Base-by-base conservation (phyloP, 257 asterid genomes). In the Solanum pimpinellifolium region DNA sequence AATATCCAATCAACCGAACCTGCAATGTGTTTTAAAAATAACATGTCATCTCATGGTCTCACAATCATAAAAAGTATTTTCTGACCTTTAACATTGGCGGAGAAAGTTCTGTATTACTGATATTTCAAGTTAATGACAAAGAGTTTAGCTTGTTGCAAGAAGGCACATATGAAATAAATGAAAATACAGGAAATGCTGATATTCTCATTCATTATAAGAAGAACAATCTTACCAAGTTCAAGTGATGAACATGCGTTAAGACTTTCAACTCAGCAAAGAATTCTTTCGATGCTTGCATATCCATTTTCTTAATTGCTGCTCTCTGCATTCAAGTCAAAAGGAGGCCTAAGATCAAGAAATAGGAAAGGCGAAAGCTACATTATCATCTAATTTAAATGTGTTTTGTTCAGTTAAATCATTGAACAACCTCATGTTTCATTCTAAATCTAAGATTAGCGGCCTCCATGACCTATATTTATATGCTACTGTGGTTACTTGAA, bases 211-310 rank as follows among this genome's bases (percentile, higher is more conserved):
- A 81, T 81, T 47, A 49, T 5, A 81, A 81, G 85, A 78, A 2
- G 42, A 29, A 49, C 1, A 29, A 62, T 2, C 72, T 85, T 93
- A 96, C 99, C 99, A 96, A 92, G 92, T 96, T 96, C 77, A 96
- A 93, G 88, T 96, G 99, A 88, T 96, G 99, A 86, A 94, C 98
- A 35, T 92, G 98, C 2, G 99, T 94, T 91, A 94, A 89, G 81
- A 94, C 98, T 65, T 93, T 96, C 75, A 96, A 90, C 86, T 96
- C 98, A 21, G 98, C 96, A 15, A 96, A 89, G 89, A 96, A 96
- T 86, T 94, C 98, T 90, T 93, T 94, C 3, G 99, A 92, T 76
- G 98, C 99, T 92, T 94, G 96, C 98, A 96, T 94, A 86, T 96
- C 98, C 99, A 96, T 94, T 92, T 92, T 91, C 94, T 95, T 95